Conservation (phyloP, 257 asterid species). For the Hygrophila difformis region DNA sequence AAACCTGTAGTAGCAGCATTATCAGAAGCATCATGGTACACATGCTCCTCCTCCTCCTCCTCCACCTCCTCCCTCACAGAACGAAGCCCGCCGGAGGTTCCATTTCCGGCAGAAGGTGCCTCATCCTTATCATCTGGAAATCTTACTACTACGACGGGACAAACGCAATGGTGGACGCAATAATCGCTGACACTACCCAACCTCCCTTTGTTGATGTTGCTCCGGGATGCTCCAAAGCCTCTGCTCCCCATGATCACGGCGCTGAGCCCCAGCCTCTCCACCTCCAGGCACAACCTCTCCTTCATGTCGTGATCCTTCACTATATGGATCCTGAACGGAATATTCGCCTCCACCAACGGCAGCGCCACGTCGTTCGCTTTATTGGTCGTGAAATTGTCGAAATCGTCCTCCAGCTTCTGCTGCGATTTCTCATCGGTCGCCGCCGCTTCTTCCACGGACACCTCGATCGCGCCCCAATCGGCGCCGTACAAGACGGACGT, state of each 20-base stretch:
- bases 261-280: slow-evolving; percentile 44
- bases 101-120: background rate
- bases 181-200: slow-evolving; percentile 48
- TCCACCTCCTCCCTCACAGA: too few species aligned
- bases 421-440: slow-evolving; percentile 28
- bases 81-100: too few species aligned
- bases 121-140: slow-evolving; percentile 28
- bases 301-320: slow-evolving; percentile 49
- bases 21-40: slow-evolving; percentile 32
- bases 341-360: slow-evolving; percentile 32
- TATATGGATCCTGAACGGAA: slow-evolving; percentile 40
- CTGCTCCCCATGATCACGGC: slow-evolving; percentile 49
- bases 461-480: slow-evolving; percentile 35
- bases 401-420: slow-evolving; percentile 34
- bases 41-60: slow-evolving; percentile 41
- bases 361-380: slow-evolving; percentile 39
- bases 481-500: slow-evolving; percentile 43
- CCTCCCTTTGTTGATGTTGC: slow-evolving; percentile 27
- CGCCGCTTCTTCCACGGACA: slow-evolving; percentile 18
- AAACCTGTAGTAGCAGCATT: slow-evolving; percentile 19
- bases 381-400: slow-evolving; percentile 31
- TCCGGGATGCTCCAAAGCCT: slow-evolving; percentile 41
- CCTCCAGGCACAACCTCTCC: slow-evolving; percentile 48
- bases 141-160: slow-evolving; percentile 43
- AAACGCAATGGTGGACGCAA: slow-evolving; percentile 43